These are phyloP conservation scores for Lactuca saligna DNA, from an alignment of 129 eudicot species.

Conservation along the genomic window DNA sequence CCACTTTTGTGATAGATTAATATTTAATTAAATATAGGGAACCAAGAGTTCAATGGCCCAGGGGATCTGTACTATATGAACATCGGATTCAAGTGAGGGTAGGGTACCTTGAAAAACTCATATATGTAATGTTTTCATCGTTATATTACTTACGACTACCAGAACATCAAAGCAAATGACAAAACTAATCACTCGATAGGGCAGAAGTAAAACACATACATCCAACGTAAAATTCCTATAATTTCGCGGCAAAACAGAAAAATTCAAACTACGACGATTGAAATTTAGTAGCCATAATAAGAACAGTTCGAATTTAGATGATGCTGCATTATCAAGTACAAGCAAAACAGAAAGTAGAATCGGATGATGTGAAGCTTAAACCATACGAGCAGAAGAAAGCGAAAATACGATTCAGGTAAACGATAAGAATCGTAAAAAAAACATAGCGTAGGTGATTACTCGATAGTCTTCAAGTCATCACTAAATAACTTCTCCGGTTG, in stretches of 20 bases:
- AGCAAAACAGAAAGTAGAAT: conserved; percentile 5
- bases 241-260: conserved; percentile 20
- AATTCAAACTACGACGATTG: not conserved
- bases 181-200: not conserved
- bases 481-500: not conserved
- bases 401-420: not conserved
- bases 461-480: conserved; percentile 4
- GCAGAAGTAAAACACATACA: not conserved
- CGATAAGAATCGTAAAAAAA: not conserved
- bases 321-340: not conserved
- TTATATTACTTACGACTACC: not conserved
- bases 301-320: not conserved
- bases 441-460: conserved; percentile 12
- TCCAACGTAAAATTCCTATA: not conserved
- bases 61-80: not conserved
- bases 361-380: conserved; percentile 7
- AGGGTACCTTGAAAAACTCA: not conserved
- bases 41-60: conserved; percentile 9
- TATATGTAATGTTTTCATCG: too few relatives aligned
- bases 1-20: not conserved
- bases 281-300: not conserved
- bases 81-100: too few relatives aligned
- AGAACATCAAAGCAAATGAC: not conserved
- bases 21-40: not conserved
- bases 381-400: not conserved